These are phyloP conservation scores for Hypoxylon sp. DNA, from an alignment of 2,329 filamentous ascomycete species.

Conservation along the genomic window DNA sequence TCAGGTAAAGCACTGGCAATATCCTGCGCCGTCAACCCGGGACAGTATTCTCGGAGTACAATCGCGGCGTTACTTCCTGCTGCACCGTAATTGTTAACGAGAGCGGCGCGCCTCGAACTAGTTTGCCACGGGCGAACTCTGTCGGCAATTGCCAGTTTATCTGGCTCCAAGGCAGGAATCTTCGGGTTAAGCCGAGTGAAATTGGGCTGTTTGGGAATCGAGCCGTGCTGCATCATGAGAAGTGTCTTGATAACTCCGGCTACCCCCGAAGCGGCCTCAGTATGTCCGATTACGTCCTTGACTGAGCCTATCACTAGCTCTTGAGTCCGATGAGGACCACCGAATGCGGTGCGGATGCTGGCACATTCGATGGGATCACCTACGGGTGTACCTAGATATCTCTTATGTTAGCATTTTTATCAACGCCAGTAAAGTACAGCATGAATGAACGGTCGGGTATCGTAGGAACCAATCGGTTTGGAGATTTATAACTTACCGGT, in stretches of 20 bases:
- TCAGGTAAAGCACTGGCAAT: neutral
- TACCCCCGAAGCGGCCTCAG: constrained; percentile 53
- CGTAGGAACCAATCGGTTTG: neutral
- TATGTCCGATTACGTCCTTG: constrained; percentile 54
- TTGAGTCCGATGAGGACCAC: constrained; percentile 20
- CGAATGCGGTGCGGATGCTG: constrained; percentile 42
- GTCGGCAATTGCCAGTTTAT: constrained; percentile 42
- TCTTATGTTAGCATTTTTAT: constrained; percentile 1
- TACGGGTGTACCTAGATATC: constrained; percentile 51
- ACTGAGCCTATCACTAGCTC: constrained; percentile 49
- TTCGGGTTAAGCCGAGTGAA: constrained; percentile 52
- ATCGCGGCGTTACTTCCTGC: constrained; percentile 56
- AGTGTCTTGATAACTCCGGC: constrained; percentile 54
- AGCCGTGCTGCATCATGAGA: constrained; percentile 52
- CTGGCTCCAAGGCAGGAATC: constrained; percentile 44
- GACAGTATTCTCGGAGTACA: constrained; percentile 42
- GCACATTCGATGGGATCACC: constrained; percentile 53
- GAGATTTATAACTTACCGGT: constrained; percentile 51
- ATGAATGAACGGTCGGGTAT: neutral
- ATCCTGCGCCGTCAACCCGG: constrained; percentile 1
- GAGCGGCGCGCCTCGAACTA: constrained; percentile 43
- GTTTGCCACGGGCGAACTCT: constrained; percentile 49
- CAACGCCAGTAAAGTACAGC: neutral
- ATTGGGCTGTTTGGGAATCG: constrained; percentile 48
- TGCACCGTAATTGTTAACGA: constrained; percentile 58